phyloP scores from a whole-genome alignment of 768 basidiomycete species.

The Kwoniella dendrophila region DNA sequence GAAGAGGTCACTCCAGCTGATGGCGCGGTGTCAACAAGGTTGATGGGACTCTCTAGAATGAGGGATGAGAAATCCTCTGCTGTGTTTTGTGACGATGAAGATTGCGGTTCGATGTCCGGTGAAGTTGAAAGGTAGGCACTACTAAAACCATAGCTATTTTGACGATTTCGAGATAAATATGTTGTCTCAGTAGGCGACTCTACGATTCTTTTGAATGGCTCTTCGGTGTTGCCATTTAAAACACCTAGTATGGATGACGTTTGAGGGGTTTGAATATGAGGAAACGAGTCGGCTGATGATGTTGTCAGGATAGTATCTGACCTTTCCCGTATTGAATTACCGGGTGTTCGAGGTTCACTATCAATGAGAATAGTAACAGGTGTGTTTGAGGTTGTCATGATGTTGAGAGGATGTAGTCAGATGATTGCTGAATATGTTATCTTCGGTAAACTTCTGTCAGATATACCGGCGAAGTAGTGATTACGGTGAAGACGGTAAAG shows the following conservation, averaged over 20 bases:
- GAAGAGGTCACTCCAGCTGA: too few species aligned
- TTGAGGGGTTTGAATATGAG: slow-evolving; percentile 21
- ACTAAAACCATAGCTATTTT: slow-evolving; percentile 20
- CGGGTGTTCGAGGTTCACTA: too few species aligned
- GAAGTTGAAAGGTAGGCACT: neutral
- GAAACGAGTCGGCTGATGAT: slow-evolving; percentile 23
- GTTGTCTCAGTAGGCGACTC: neutral
- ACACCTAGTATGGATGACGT: slow-evolving; percentile 22
- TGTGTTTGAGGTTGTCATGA: too few species aligned
- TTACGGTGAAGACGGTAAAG: too few species aligned
- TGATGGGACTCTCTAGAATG: too few species aligned
- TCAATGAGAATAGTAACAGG: too few species aligned
- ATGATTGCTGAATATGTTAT: too few species aligned
- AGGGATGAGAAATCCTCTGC: neutral
- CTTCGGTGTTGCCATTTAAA: neutral
- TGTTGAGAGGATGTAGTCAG: too few species aligned
- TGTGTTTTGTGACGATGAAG: neutral
- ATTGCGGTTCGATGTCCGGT: neutral
- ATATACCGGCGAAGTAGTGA: too few species aligned
- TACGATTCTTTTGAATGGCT: neutral
- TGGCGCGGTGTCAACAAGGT: too few species aligned
- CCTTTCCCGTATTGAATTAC: too few species aligned
- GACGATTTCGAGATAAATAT: neutral
- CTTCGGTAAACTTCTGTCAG: too few species aligned
- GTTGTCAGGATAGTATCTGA: slow-evolving; percentile 26